phyloP scores from a whole-genome alignment of 2,329 filamentous ascomycete species.

The Fusarium circinatum region DNA sequence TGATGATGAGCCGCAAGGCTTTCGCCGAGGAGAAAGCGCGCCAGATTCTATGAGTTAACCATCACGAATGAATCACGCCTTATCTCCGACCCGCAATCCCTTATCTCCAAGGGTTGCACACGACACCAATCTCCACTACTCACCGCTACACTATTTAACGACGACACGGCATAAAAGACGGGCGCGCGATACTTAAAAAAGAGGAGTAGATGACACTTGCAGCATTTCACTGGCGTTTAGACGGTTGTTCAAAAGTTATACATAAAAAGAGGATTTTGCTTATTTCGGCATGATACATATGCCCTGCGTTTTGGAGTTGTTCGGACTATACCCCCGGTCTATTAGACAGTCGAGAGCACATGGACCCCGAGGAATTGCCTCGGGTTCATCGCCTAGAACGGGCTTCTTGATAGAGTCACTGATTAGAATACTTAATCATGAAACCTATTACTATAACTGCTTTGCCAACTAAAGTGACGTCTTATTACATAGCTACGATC shows the following conservation, averaged over 20 bases:
- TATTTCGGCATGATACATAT: not conserved
- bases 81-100: constrained; percentile 7
- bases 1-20: constrained; percentile 91
- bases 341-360: constrained; percentile 44
- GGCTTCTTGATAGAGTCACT: constrained; percentile 44
- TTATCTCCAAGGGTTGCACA: constrained; percentile 22
- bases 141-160: constrained; percentile 33
- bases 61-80: constrained; percentile 1
- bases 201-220: constrained; percentile 20
- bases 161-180: constrained; percentile 39
- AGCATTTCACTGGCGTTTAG: constrained; percentile 45
- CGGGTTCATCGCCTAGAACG: constrained; percentile 42
- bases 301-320: constrained; percentile 40
- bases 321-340: constrained; percentile 47
- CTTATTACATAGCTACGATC: not conserved
- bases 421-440: constrained; percentile 39
- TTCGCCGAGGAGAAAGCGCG: constrained; percentile 89
- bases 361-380: constrained; percentile 33
- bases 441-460: constrained; percentile 12
- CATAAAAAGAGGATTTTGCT: constrained; percentile 26
- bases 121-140: constrained; percentile 41
- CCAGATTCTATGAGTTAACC: constrained; percentile 35
- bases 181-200: constrained; percentile 35
- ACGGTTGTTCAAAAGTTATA: constrained; percentile 29
- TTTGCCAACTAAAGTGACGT: not conserved